phyloP scores from a whole-genome alignment of 805 yeast genomes.

The Komagataella mondaviorum region DNA sequence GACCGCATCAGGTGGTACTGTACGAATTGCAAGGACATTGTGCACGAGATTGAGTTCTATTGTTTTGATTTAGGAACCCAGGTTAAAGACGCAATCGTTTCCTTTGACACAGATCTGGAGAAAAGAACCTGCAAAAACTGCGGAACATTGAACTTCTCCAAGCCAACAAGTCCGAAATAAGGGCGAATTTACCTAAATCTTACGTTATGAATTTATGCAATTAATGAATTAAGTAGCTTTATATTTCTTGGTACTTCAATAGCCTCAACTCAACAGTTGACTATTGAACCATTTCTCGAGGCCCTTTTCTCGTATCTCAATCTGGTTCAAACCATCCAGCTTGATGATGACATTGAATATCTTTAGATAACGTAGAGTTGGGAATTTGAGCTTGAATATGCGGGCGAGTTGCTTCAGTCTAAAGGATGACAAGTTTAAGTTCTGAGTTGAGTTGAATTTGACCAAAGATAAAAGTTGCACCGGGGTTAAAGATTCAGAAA shows the following conservation, averaged over 20 bases:
- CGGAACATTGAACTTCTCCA: conserved; percentile 60
- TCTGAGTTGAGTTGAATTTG: background rate
- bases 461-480: background rate
- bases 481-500: background rate
- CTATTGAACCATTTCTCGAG: background rate
- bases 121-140: conserved; percentile 66
- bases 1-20: conserved; percentile 90
- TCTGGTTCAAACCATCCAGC: background rate
- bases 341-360: background rate
- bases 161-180: conserved; percentile 19
- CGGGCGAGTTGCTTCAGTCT: background rate
- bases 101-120: conserved; percentile 47
- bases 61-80: conserved; percentile 82
- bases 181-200: background rate
- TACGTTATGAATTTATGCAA: conserved; percentile 5
- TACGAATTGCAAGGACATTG: conserved; percentile 45
- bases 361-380: background rate
- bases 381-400: background rate
- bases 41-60: conserved; percentile 59
- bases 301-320: background rate
- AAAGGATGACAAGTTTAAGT: background rate
- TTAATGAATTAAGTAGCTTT: background rate
- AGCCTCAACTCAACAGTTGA: background rate
- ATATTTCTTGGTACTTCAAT: background rate
- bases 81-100: conserved; percentile 68